phyloP scores from a whole-genome alignment of 176 grass and related monocot genomes.

The Aegilops umbellulata region DNA sequence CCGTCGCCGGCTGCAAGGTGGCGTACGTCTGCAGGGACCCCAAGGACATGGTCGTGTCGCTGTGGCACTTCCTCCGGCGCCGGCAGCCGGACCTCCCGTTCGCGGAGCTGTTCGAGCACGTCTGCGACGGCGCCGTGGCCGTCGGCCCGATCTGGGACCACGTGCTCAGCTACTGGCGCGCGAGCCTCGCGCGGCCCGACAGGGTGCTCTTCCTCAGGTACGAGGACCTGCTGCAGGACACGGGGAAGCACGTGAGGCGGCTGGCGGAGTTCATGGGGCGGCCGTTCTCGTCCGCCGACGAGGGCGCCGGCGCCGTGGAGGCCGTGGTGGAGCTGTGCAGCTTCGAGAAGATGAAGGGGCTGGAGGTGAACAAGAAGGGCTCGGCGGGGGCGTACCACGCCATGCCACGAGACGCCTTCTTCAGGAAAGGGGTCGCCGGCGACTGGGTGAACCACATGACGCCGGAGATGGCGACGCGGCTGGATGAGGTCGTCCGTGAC shows the following conservation, averaged over 20 bases:
- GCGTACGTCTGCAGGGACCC: slow-evolving; percentile 49
- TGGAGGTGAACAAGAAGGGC: slow-evolving; percentile 45
- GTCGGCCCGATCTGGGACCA: slow-evolving; percentile 56
- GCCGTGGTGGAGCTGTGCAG: slow-evolving; percentile 47
- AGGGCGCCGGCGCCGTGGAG: slow-evolving; percentile 17
- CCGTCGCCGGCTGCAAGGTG: slow-evolving; percentile 10
- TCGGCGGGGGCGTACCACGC: background rate
- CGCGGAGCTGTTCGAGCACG: slow-evolving; percentile 29
- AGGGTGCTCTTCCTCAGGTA: slow-evolving; percentile 47
- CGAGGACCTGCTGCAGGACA: slow-evolving; percentile 39
- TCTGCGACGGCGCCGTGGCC: slow-evolving; percentile 35
- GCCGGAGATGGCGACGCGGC: slow-evolving; percentile 25
- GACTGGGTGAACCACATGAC: slow-evolving; percentile 51
- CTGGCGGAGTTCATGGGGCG: slow-evolving; percentile 42
- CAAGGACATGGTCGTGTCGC: slow-evolving; percentile 41
- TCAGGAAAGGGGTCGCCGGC: slow-evolving; percentile 45
- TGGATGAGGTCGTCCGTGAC: slow-evolving; percentile 26
- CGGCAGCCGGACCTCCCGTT: slow-evolving; percentile 22
- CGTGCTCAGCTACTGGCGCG: slow-evolving; percentile 39
- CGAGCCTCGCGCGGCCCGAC: slow-evolving; percentile 16
- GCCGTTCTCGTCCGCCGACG: slow-evolving; percentile 42
- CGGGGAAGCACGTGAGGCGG: slow-evolving; percentile 10
- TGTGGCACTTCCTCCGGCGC: slow-evolving; percentile 22
- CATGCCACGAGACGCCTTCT: background rate
- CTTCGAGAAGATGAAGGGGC: slow-evolving; percentile 36